Conservation (phyloP, 371 early-diverging fungal genomes). For the Mucor indicus region DNA sequence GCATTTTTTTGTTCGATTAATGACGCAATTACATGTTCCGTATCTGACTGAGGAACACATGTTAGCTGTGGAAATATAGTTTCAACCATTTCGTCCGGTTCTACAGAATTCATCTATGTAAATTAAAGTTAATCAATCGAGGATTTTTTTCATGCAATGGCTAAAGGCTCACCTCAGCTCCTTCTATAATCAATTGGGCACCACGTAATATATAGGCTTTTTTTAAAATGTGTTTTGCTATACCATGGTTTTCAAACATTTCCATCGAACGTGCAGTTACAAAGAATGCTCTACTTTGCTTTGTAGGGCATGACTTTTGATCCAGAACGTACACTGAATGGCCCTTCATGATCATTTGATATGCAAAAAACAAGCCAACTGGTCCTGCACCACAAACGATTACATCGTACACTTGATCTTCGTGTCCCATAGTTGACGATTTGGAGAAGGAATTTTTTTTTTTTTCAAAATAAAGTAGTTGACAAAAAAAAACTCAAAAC, state of each 20-base stretch:
- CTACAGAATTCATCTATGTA: background rate
- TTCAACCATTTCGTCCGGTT: conserved; percentile 9
- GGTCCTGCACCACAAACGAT: conserved; percentile 37
- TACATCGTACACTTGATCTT: conserved; percentile 11
- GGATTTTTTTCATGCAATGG: background rate
- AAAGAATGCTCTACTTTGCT: conserved; percentile 32
- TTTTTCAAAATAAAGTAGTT: no score
- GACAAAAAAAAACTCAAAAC: no score
- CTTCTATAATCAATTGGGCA: conserved; percentile 8
- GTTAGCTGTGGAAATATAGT: conserved; percentile 28
- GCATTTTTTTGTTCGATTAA: background rate
- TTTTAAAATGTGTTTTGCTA: conserved; percentile 19
- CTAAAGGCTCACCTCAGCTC: conserved; percentile 3
- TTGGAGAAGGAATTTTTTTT: no score
- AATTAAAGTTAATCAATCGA: background rate
- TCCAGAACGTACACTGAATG: conserved; percentile 30
- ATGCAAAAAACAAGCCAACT: conserved; percentile 33
- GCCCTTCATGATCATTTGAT: conserved; percentile 21
- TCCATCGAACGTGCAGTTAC: conserved; percentile 30
- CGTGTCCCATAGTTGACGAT: no score
- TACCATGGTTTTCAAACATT: conserved; percentile 18
- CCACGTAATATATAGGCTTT: conserved; percentile 17
- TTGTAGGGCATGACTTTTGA: conserved; percentile 20
- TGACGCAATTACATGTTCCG: conserved; percentile 14
- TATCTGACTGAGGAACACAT: conserved; percentile 19